Percentiles rank a stretch among this genome's conserved stretches.
These are phyloP conservation scores for Sugiyamaella marilandica DNA, from an alignment of 805 yeast species.

Conservation along the genomic window DNA sequence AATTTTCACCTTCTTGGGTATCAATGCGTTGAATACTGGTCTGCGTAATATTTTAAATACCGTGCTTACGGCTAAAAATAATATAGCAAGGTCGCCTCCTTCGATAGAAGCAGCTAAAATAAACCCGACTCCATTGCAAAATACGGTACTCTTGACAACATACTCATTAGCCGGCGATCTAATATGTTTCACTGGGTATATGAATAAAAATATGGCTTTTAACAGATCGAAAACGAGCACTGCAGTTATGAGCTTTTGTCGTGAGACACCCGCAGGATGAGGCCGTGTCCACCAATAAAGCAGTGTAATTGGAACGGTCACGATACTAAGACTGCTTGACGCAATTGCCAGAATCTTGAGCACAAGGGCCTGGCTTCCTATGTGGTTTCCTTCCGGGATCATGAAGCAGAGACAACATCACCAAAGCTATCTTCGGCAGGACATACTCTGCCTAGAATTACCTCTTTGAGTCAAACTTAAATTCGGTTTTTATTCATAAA, in stretches of 20 bases:
- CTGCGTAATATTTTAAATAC: conserved; percentile 58
- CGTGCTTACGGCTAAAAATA: conserved; percentile 78
- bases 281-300: conserved; percentile 14
- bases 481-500: too few species aligned
- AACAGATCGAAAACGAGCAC: conserved; percentile 65
- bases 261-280: conserved; percentile 11
- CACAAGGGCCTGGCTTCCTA: neutral
- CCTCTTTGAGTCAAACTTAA: too few species aligned
- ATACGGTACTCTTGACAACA: conserved; percentile 43
- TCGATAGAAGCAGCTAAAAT: conserved; percentile 72
- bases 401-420: neutral
- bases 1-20: conserved; percentile 29
- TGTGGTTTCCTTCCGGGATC: neutral
- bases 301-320: conserved; percentile 11
- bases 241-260: conserved; percentile 54
- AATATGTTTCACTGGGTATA: conserved; percentile 48
- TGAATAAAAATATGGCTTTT: conserved; percentile 59
- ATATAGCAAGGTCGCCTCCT: conserved; percentile 78
- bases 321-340: conserved; percentile 12
- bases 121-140: conserved; percentile 69
- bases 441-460: neutral
- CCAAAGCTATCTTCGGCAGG: neutral
- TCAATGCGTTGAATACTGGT: neutral
- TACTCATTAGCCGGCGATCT: conserved; percentile 37
- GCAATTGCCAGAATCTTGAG: conserved; percentile 7